A percentile compares a stretch with the other conserved stretches of the same genome.
Evolutionary conservation across 129 eudicot species (phyloP).

Genomic region (Flaveria brownii): DNA sequence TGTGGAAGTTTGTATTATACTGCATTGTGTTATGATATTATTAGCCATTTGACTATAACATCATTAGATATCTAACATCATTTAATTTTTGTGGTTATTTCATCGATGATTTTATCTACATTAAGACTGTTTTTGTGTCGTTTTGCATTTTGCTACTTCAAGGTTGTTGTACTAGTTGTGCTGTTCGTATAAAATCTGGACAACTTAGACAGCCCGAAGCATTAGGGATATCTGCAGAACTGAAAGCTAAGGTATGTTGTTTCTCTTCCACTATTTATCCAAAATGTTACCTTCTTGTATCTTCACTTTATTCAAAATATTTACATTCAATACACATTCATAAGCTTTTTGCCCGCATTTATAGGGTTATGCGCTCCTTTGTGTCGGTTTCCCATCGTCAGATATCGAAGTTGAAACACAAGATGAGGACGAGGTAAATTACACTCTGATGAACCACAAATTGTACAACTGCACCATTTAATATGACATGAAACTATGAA

Average conservation of each 20-base stretch:
- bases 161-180: constrained; percentile 97
- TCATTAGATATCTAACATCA: neutral
- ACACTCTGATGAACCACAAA: neutral
- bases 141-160: neutral
- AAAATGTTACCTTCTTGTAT: neutral
- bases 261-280: constrained; percentile 17
- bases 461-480: neutral
- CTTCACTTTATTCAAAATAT: neutral
- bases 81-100: neutral
- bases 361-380: constrained; percentile 97
- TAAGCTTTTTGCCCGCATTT: neutral
- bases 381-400: constrained; percentile 92
- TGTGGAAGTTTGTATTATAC: neutral
- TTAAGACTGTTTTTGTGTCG: neutral
- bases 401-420: constrained; percentile 98
- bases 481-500: neutral
- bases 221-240: constrained; percentile 92
- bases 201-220: constrained; percentile 96
- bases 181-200: constrained; percentile 97
- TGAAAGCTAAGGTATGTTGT: constrained; percentile 66
- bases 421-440: constrained; percentile 94
- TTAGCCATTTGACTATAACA: neutral
- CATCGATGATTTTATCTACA: neutral
- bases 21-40: neutral
- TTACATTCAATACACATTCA: neutral